These are phyloP conservation scores for Scutellaria barbata DNA, from an alignment of 257 asterid species.

Conservation along the genomic window DNA sequence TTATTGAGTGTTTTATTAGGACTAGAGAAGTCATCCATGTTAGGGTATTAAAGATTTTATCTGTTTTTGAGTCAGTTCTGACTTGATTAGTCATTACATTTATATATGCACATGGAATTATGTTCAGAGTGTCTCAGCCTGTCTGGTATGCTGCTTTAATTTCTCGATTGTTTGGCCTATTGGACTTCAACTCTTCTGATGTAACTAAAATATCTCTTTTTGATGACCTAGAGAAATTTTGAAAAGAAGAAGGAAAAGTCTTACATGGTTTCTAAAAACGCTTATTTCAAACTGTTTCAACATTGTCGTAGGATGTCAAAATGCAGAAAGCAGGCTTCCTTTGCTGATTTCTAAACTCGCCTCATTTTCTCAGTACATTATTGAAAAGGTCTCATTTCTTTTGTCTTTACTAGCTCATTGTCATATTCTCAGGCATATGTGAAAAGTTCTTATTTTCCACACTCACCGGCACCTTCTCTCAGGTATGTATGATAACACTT, in stretches of 20 bases:
- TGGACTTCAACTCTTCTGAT: neutral
- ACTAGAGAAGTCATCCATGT: neutral
- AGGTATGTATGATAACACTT: slow-evolving; percentile 49
- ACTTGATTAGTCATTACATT: neutral
- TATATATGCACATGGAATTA: neutral
- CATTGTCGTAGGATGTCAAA: no score
- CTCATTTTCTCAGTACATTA: no score
- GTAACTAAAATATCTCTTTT: no score
- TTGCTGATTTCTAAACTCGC: no score
- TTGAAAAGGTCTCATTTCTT: neutral
- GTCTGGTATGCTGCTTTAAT: neutral
- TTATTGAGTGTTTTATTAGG: neutral
- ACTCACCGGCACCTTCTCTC: slow-evolving; percentile 86
- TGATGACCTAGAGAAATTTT: no score
- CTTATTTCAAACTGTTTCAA: no score
- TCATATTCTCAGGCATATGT: slow-evolving; percentile 66
- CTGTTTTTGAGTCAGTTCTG: slow-evolving; percentile 7
- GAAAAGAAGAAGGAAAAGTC: no score
- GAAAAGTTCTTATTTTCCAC: slow-evolving; percentile 74
- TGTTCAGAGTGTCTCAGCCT: neutral
- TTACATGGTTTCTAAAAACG: no score
- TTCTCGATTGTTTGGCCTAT: neutral
- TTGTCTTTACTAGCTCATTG: slow-evolving; percentile 1
- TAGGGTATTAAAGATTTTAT: neutral
- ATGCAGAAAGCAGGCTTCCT: no score